Evolutionary conservation across 2,329 filamentous ascomycete genomes (phyloP), one percentile per base, ranked within the genome.

Genomic region (Rhytidhysteron rufulum): DNA sequence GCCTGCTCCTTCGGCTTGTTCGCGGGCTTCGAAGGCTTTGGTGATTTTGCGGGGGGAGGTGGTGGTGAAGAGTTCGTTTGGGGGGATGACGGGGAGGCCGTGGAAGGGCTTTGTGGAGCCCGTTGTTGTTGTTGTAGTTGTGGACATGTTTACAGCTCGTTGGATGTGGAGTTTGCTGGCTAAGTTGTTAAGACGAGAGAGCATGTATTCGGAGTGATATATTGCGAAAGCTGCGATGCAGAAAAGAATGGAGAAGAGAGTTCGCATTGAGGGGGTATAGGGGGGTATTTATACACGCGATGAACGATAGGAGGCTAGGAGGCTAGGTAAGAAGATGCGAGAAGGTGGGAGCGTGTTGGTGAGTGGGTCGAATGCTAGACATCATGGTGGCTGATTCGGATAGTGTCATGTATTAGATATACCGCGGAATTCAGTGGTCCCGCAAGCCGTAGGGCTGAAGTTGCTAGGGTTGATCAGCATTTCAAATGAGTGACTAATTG

Each of bases 1-100:
- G 41, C 93, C 91, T 0, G 83, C 88, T 31, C 91, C 91, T 66
- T 97, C 91, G 20, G 86, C 73, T 66, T 95, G 87, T 67, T 95
- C 88, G 44, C 85, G 68, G 45, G 91, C 91, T 32, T 88, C 77
- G 67, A 96, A 90, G 51, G 85, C 81, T 68, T 90, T 86, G 51
- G 80, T 81, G 62, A 97, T 91, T 36, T 82, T 78, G 59, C 93
- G 82, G 20, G 86, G 76, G 48, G 71, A 55, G 21, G 61, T 47
- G 7, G 73, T 68, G 4, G 57, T 62, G 42, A 62, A 51, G 31
- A 49, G 34, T 40, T 63, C 56, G 40, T 67, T 66, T 16, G 68
- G 65, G n/a, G 69, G 61, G 24, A 74, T 71, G 53, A 74, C 70
- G 13, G 72, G 70, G n/a, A 75, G 59, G 37, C 72, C 72, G 30